A percentile compares a stretch with the other conserved stretches of the same genome.
These are phyloP conservation scores for Apiospora kogelbergensis DNA, from an alignment of 2,329 filamentous ascomycete species.

Conservation along the genomic window DNA sequence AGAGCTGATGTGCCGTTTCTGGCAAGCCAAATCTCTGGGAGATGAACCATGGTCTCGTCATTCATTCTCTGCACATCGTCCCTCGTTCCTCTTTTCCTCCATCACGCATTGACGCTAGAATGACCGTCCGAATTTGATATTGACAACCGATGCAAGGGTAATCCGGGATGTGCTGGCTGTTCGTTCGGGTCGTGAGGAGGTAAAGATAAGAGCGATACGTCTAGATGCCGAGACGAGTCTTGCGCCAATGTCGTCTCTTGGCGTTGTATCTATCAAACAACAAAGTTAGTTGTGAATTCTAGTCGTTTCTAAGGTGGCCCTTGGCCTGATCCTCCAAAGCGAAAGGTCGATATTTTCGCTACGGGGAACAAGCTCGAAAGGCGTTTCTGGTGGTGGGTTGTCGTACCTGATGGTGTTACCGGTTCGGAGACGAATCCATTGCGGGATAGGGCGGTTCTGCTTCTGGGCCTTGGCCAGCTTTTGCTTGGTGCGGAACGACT, in stretches of 20 bases:
- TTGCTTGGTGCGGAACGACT: slow-evolving; percentile 99
- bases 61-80: background rate
- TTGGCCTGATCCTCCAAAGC: too few species aligned
- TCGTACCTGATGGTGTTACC: slow-evolving; percentile 99
- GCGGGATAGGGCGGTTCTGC: slow-evolving; percentile 99
- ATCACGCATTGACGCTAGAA: background rate
- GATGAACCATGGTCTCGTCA: slow-evolving; percentile 1
- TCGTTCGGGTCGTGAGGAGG: slow-evolving; percentile 3
- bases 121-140: background rate
- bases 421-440: slow-evolving; percentile 99
- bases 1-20: background rate
- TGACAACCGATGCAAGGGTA: background rate
- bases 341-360: background rate
- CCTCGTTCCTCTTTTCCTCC: background rate
- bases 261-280: slow-evolving; percentile 84
- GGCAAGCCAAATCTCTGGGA: background rate
- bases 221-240: slow-evolving; percentile 99
- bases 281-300: slow-evolving; percentile 18
- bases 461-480: slow-evolving; percentile 99
- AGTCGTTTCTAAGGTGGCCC: background rate
- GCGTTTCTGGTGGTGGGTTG: background rate
- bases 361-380: background rate
- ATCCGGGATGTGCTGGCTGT: background rate
- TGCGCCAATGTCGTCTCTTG: slow-evolving; percentile 99
- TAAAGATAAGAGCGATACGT: slow-evolving; percentile 48